Evolutionary conservation across 148 eudicot genomes (phyloP).

Genomic region (Persicaria tinctoria): DNA sequence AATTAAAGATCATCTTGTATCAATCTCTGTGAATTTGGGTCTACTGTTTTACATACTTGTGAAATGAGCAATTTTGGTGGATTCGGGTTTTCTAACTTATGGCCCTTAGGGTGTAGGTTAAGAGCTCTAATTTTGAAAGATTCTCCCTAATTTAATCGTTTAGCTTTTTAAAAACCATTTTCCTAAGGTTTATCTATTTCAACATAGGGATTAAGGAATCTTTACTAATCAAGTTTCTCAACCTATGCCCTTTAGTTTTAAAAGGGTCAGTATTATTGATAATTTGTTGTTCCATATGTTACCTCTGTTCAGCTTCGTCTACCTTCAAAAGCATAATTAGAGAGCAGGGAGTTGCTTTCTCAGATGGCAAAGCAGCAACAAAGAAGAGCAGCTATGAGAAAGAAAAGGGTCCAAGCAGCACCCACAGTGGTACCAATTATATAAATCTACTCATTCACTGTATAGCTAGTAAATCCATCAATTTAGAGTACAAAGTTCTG

Average conservation of each 20-base stretch:
- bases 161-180: too few relatives aligned
- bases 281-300: not conserved
- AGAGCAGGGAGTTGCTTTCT: conserved; percentile 22
- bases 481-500: not conserved
- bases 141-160: too few relatives aligned
- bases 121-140: too few relatives aligned
- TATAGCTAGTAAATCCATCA: not conserved
- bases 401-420: conserved; percentile 57
- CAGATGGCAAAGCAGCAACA: conserved; percentile 37
- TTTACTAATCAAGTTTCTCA: too few relatives aligned
- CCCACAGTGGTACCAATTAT: conserved; percentile 47
- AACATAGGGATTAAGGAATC: too few relatives aligned
- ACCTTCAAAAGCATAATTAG: not conserved
- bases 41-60: too few relatives aligned
- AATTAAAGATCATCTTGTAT: not conserved
- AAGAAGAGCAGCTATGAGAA: conserved; percentile 32
- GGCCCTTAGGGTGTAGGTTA: too few relatives aligned
- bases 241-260: too few relatives aligned
- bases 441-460: not conserved
- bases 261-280: not conserved
- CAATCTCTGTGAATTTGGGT: not conserved
- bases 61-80: too few relatives aligned
- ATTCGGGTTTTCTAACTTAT: too few relatives aligned
- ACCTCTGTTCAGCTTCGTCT: not conserved
- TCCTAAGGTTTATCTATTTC: too few relatives aligned